phyloP scores from a whole-genome alignment of 116 monocot genomes.

The Trichopus zeylanicus region DNA sequence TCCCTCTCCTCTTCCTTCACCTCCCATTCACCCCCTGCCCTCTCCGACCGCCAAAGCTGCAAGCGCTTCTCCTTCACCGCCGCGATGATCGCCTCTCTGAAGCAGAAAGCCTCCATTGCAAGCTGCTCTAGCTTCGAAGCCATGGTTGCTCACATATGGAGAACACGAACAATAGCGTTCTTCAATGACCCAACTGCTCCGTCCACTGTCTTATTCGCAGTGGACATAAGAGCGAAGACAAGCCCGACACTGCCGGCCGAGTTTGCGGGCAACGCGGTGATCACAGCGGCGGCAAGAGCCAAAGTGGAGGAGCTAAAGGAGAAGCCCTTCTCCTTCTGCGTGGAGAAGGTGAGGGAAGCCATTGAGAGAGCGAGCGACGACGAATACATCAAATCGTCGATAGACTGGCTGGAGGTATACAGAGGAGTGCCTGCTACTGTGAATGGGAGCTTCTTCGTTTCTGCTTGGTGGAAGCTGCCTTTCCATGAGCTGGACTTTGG shows the following conservation, averaged over 20 bases:
- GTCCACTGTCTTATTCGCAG: conserved; percentile 64
- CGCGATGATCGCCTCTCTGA: conserved; percentile 39
- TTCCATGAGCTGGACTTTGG: conserved; percentile 77
- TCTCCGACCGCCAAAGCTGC: conserved; percentile 18
- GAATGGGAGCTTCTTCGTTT: conserved; percentile 68
- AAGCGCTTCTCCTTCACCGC: conserved; percentile 39
- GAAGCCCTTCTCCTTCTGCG: conserved; percentile 30
- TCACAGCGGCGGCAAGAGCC: conserved; percentile 46
- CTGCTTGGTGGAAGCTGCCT: conserved; percentile 84
- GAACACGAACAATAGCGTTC: conserved; percentile 46
- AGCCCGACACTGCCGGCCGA: conserved; percentile 36
- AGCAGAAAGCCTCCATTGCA: conserved; percentile 28
- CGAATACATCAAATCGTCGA: conserved; percentile 65
- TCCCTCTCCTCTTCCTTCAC: conserved; percentile 17
- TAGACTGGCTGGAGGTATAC: conserved; percentile 78
- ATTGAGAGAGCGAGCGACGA: conserved; percentile 44
- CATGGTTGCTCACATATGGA: conserved; percentile 76
- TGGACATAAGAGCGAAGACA: conserved; percentile 56
- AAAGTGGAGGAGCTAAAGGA: conserved; percentile 23
- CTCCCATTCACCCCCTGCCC: conserved; percentile 9
- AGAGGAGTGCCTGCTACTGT: conserved; percentile 46
- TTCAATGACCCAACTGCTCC: conserved; percentile 20
- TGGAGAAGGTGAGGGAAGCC: conserved; percentile 50
- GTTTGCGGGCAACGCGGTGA: conserved; percentile 65
- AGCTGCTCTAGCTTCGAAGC: conserved; percentile 63